phyloP scores from a whole-genome alignment of 2,329 filamentous ascomycete species.

The Lachnellula hyalina region DNA sequence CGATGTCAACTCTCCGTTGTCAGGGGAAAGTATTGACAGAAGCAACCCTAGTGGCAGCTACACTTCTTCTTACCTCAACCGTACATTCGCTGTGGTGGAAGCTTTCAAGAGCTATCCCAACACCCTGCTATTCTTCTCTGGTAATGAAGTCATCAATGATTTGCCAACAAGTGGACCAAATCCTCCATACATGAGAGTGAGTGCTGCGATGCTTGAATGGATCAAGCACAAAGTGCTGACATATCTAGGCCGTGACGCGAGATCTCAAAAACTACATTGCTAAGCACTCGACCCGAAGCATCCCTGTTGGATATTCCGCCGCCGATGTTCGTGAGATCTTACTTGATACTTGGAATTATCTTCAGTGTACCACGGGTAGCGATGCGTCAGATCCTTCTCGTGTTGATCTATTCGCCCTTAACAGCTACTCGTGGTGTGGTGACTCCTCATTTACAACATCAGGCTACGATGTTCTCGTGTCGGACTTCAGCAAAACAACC shows the following conservation, averaged over 20 bases:
- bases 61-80: slow-evolving; percentile 55
- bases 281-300: slow-evolving; percentile 59
- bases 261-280: slow-evolving; percentile 79
- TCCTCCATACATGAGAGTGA: slow-evolving; percentile 59
- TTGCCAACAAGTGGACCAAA: slow-evolving; percentile 52
- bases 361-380: slow-evolving; percentile 56
- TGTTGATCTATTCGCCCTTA: slow-evolving; percentile 72
- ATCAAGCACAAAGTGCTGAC: slow-evolving; percentile 10
- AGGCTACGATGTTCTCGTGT: slow-evolving; percentile 57
- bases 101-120: slow-evolving; percentile 64
- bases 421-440: slow-evolving; percentile 71
- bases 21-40: slow-evolving; percentile 52
- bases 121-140: slow-evolving; percentile 69
- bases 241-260: slow-evolving; percentile 62
- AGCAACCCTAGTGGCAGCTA: slow-evolving; percentile 54
- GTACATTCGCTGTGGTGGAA: slow-evolving; percentile 62
- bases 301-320: slow-evolving; percentile 76
- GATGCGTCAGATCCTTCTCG: slow-evolving; percentile 55
- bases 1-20: slow-evolving; percentile 61
- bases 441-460: slow-evolving; percentile 58
- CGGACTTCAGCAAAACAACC: slow-evolving; percentile 58
- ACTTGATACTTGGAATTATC: slow-evolving; percentile 69
- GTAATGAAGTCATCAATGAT: slow-evolving; percentile 73
- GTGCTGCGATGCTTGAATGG: neutral
- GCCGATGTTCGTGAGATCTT: slow-evolving; percentile 71